Base-by-base conservation (phyloP, 2,329 filamentous ascomycete genomes). In the Colletotrichum sp. region DNA sequence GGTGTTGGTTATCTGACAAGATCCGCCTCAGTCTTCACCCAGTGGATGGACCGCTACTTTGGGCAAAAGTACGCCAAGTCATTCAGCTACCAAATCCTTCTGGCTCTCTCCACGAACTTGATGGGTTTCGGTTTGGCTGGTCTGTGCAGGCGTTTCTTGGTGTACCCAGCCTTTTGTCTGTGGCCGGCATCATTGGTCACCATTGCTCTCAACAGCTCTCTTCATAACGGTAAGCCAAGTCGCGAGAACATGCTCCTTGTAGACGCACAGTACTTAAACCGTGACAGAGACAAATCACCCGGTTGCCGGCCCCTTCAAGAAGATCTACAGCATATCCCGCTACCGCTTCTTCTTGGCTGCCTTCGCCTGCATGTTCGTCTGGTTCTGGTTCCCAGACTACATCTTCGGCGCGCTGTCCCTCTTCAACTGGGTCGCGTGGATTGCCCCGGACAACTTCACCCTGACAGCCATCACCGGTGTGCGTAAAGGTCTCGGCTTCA, bases 351-450 rank as follows among this genome's bases (percentile, higher is more conserved):
- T 90, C 77, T 67, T 84, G 30, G 72, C 84, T 6, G 81, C 83
- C 6, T 88, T 88, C 30, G 78, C 71, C 1, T 82, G 81, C 75
- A 89, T 89, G 85, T 90, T 90, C 67, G 71, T 88, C 5, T 91
- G 86, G 79, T 90, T 87, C 77, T 90, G 87, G 87, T 83, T 91
- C 57, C 89, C 89, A 0, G 85, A 87, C 74, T 89, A 85, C 72
- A 80, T 90, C 14, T 90, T 90, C 78, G 81, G 82, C n/a, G 86
- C 83, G 3, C 78, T 90, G 6, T 84, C 83, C 4, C 75, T 83
- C 21, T 90, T 90, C 79, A 87, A 86, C 80, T 91, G 88, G 87
- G 83, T 88, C 32, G 86, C 86, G 1, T 90, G 89, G 88, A 89
- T 90, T 63, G 82, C 85, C 0, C 88, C 87, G 0, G 78, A 82